Conservation (phyloP, 208 protist genomes). For the Acanthamoeba healyi region DNA sequence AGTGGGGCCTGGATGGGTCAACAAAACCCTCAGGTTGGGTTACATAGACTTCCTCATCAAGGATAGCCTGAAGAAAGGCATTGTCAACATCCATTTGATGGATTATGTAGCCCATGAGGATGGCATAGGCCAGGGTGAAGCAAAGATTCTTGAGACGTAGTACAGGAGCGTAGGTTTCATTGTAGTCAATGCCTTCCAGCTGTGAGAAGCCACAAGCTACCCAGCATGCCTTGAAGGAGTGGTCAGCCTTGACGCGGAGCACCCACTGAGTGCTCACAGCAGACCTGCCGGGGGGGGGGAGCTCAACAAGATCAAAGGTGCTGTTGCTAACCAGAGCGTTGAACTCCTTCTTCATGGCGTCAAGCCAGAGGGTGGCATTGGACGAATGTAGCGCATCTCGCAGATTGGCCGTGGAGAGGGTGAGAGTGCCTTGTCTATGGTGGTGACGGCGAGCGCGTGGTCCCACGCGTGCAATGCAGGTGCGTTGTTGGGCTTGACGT, state of each 20-base stretch:
- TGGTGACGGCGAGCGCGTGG: too few relatives aligned
- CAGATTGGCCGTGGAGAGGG: too few relatives aligned
- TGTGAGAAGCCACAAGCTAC: slow-evolving; percentile 16
- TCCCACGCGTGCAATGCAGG: too few relatives aligned
- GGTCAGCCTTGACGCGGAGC: neutral
- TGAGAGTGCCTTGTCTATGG: too few relatives aligned
- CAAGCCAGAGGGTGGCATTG: too few relatives aligned
- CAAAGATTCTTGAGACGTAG: neutral
- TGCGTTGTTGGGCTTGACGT: too few relatives aligned
- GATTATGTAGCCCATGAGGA: neutral
- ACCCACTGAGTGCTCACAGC: neutral
- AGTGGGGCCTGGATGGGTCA: neutral
- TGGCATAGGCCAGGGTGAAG: slow-evolving; percentile 2
- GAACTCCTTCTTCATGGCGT: slow-evolving; percentile 7
- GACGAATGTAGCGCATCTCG: too few relatives aligned
- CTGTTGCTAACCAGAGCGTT: neutral
- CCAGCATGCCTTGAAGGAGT: neutral
- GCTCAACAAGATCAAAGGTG: neutral
- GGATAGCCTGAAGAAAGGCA: slow-evolving; percentile 47
- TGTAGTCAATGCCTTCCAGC: neutral
- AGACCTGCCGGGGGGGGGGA: neutral
- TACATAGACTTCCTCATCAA: slow-evolving; percentile 47
- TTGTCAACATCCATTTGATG: slow-evolving; percentile 44
- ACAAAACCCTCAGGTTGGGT: slow-evolving; percentile 62
- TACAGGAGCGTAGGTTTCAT: slow-evolving; percentile 32